Evolutionary conservation across 306 rosid genomes (phyloP).

Genomic region (Inga leiocalycina): DNA sequence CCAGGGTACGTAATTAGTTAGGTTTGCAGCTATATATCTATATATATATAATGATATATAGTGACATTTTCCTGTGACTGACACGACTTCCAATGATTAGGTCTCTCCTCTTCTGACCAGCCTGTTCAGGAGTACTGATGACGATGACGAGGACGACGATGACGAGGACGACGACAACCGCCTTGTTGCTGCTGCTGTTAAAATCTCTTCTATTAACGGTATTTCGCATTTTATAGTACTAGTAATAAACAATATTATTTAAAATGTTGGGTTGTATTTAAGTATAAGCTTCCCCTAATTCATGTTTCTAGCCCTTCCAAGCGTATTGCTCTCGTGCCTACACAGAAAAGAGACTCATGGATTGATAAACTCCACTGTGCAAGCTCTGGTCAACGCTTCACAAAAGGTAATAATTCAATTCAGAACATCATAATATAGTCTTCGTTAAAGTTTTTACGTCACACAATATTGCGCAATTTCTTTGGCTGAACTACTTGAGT

Average conservation of each 20-base stretch:
- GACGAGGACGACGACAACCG: too few species aligned
- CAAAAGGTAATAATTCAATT: too few species aligned
- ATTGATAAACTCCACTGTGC: background rate
- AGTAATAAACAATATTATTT: background rate
- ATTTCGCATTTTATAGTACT: background rate
- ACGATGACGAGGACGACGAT: too few species aligned
- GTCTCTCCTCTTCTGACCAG: conserved; percentile 8
- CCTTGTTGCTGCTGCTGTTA: background rate
- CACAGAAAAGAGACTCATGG: background rate
- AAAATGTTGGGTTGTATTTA: background rate
- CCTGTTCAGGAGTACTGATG: background rate
- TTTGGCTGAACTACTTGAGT: conserved; percentile 2
- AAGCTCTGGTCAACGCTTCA: conserved; percentile 7
- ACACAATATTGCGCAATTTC: background rate
- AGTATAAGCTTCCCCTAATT: conserved; percentile 3
- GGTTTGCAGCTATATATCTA: background rate
- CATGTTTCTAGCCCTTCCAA: conserved; percentile 34
- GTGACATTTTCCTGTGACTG: conserved; percentile 8
- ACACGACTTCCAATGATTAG: conserved; percentile 26
- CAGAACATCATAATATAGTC: too few species aligned
- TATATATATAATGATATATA: too few species aligned
- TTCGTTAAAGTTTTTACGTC: conserved; percentile 5
- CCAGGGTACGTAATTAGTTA: conserved; percentile 25
- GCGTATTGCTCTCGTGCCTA: background rate
- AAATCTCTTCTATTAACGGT: conserved; percentile 31